Base-by-base conservation (phyloP, 2,329 filamentous ascomycete species). In the Arthrinium puccinioides region DNA sequence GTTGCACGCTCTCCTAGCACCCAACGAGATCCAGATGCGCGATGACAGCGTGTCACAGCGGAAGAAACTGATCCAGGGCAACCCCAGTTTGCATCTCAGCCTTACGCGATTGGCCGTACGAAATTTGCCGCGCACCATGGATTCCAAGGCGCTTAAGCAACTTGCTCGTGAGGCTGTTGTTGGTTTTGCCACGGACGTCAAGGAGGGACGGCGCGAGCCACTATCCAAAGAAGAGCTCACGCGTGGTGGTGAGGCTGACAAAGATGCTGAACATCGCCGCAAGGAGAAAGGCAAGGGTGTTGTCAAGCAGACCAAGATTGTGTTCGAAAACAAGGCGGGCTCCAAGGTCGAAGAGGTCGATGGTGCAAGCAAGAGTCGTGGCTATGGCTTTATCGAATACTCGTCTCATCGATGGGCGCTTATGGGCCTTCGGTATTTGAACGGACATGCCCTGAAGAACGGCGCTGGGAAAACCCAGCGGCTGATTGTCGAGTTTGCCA, bases 381-480 rank as follows among this genome's bases (percentile, higher is more conserved):
- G 92, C 5, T 98, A 98, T 58, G 92, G 94, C 10, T 98, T 98
- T 67, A 84, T 98, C 48, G 92, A 98, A 64, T 98, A 96, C 63
- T 84, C 81, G 46, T 92, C 86, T 21, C 92, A 98, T 56, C 83
- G 92, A 34, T 90, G 84, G 70, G 92, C 92, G 11, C 72, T 98
- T 26, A 97, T 97, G 87, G 92, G 87, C 18, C 69, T 98, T 44
- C 75, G 92, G 32, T 97, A 87, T 80, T 72, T 98, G 40, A 98
- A 98, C 57, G 89, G 90, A 2, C 82, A 76, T 41, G 65, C 75
- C 21, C 50, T 79, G 14, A 67, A 73, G 51, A 76, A 72, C 45
- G 63, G 68, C 18, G 63, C 74, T 37, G 88, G 92, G 46, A 87
- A 84, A 63, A 90, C 87, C 57, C 89, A 92, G 62, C 75, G 92